phyloP scores from a whole-genome alignment of 225 moss, liverwort and hornwort species.

The Pseudoscleropodium purum region DNA sequence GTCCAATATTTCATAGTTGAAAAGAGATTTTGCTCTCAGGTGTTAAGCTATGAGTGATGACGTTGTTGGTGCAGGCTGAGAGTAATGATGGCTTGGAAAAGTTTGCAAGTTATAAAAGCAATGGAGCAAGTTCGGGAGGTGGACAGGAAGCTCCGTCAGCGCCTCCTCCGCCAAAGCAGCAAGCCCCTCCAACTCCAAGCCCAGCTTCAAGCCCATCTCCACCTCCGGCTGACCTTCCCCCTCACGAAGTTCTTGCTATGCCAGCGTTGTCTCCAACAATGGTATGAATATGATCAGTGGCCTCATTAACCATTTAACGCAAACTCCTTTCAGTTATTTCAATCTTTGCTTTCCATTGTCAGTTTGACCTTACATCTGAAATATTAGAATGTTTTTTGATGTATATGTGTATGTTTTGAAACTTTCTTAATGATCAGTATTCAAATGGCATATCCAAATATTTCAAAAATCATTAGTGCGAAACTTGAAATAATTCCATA shows the following conservation, averaged over 20 bases:
- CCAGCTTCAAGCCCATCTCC: slow-evolving; percentile 14
- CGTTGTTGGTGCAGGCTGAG: slow-evolving; percentile 53
- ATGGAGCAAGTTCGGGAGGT: slow-evolving; percentile 26
- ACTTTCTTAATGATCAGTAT: background rate
- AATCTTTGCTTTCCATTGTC: background rate
- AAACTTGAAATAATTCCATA: background rate
- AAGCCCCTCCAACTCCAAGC: slow-evolving; percentile 15
- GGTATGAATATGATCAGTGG: slow-evolving; percentile 29
- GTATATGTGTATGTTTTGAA: background rate
- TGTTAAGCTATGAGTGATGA: background rate
- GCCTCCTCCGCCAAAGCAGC: slow-evolving; percentile 20
- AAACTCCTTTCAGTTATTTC: background rate
- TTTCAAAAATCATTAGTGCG: background rate
- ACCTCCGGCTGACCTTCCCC: slow-evolving; percentile 41
- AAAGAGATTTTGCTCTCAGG: background rate
- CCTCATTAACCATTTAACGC: background rate
- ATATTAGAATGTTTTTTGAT: background rate
- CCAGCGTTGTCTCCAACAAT: slow-evolving; percentile 97
- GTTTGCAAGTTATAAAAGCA: slow-evolving; percentile 35
- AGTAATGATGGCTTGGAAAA: slow-evolving; percentile 52
- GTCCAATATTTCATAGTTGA: background rate
- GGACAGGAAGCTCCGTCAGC: slow-evolving; percentile 5
- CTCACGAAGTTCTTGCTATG: slow-evolving; percentile 88
- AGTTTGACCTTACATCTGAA: background rate
- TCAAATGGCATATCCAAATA: background rate